phyloP scores from a whole-genome alignment of 225 moss, liverwort and hornwort genomes.

The Polytrichum formosum region DNA sequence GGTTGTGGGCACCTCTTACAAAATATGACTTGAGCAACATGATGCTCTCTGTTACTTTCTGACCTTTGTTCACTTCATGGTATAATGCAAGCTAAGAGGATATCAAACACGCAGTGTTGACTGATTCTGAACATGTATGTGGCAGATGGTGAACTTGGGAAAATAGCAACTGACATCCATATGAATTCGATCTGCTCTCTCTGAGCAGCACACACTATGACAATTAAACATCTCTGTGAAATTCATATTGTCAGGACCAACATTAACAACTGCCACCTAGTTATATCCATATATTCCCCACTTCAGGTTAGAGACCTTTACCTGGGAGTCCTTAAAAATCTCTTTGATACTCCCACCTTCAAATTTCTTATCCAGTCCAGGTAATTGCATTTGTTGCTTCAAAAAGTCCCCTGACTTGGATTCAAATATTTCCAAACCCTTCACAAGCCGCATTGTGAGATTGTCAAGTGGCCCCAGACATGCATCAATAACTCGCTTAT shows the following conservation, averaged over 20 bases:
- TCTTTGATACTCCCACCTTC: constrained; percentile 44
- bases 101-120: too few species aligned
- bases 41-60: background rate
- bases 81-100: too few species aligned
- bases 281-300: too few species aligned
- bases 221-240: background rate
- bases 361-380: constrained; percentile 25
- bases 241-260: background rate
- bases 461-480: constrained; percentile 62
- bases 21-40: background rate
- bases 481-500: constrained; percentile 51
- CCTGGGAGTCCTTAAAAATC: constrained; percentile 62
- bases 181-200: background rate
- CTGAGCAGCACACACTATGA: background rate
- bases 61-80: too few species aligned
- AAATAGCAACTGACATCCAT: background rate
- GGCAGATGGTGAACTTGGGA: background rate
- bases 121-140: background rate
- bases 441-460: constrained; percentile 57
- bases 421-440: constrained; percentile 59
- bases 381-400: constrained; percentile 50
- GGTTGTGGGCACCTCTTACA: background rate
- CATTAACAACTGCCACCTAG: too few species aligned
- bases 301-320: constrained; percentile 1
- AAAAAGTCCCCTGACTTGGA: constrained; percentile 35